phyloP scores from a whole-genome alignment of 1,284 basidiomycete genomes.

The Takashimella koratensis region DNA sequence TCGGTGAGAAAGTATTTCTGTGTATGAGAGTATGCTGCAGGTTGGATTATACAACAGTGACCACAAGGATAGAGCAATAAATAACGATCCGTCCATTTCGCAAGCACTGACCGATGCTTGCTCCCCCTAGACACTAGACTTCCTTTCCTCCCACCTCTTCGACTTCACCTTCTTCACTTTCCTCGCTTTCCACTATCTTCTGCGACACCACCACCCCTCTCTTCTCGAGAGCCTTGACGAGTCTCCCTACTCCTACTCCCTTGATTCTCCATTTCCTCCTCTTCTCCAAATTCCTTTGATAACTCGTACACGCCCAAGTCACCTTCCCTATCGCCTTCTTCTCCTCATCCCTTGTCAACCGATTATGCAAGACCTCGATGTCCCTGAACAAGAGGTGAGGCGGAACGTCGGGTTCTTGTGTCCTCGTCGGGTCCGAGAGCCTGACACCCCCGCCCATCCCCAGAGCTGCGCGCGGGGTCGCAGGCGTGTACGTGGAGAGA shows the following conservation, averaged over 20 bases:
- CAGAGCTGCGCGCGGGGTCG: conserved; percentile 2
- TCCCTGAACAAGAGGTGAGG: conserved; percentile 46
- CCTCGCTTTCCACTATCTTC: neutral
- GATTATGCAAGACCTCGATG: conserved; percentile 41
- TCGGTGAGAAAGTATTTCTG: no score
- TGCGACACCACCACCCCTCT: neutral
- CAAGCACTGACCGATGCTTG: no score
- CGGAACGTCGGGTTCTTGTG: conserved; percentile 43
- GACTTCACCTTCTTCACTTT: neutral
- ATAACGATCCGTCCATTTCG: no score
- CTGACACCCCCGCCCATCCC: conserved; percentile 20
- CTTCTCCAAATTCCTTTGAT: conserved; percentile 30
- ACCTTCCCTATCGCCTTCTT: conserved; percentile 26
- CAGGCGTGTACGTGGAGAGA: conserved; percentile 21
- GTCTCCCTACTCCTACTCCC: conserved; percentile 18
- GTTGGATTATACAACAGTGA: no score
- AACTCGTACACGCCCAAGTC: conserved; percentile 31
- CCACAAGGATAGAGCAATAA: no score
- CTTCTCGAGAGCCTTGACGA: neutral
- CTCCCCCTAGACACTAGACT: no score
- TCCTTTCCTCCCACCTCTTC: no score
- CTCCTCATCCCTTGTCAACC: conserved; percentile 35
- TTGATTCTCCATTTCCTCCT: conserved; percentile 30
- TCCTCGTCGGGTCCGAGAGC: conserved; percentile 25
- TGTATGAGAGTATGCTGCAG: no score